phyloP scores from a whole-genome alignment of 441 rosid genomes.

The Rhodomyrtus psidioides region DNA sequence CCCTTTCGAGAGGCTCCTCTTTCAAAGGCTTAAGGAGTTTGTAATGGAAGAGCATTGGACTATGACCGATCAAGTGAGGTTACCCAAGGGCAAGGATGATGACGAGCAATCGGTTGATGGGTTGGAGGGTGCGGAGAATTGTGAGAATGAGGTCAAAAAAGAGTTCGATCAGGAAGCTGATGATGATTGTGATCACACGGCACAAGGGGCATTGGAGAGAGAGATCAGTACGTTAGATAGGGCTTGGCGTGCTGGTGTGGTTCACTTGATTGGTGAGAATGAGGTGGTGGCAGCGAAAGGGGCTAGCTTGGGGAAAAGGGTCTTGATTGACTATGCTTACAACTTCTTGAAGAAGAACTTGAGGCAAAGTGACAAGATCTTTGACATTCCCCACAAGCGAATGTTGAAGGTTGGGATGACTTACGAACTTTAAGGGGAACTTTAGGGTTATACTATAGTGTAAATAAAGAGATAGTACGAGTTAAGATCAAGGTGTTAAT shows the following conservation, averaged over 20 bases:
- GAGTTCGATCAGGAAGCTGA: not conserved
- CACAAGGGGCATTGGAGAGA: constrained; percentile 5
- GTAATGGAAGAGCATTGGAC: constrained; percentile 13
- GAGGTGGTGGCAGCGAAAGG: constrained; percentile 41
- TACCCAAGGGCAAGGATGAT: not conserved
- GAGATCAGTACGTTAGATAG: constrained; percentile 24
- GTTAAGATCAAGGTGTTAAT: not conserved
- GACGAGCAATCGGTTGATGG: not conserved
- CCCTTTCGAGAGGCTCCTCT: constrained; percentile 29
- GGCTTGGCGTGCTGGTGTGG: constrained; percentile 30
- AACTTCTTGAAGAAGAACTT: constrained; percentile 38
- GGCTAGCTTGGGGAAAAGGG: constrained; percentile 25
- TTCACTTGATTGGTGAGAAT: constrained; percentile 48
- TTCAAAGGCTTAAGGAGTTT: constrained; percentile 32
- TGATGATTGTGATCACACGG: not conserved
- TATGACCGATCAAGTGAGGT: not conserved
- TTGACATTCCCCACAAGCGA: constrained; percentile 40
- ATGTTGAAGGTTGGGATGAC: constrained; percentile 57
- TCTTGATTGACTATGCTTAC: constrained; percentile 39
- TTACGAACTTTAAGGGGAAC: constrained; percentile 20
- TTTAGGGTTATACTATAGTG: not conserved
- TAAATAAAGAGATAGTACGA: not conserved
- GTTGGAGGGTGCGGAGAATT: not conserved
- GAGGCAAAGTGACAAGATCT: constrained; percentile 39
- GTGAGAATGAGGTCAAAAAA: not conserved